phyloP scores from a whole-genome alignment of 495 filamentous ascomycete genomes.

The Penicillium turbatum region DNA sequence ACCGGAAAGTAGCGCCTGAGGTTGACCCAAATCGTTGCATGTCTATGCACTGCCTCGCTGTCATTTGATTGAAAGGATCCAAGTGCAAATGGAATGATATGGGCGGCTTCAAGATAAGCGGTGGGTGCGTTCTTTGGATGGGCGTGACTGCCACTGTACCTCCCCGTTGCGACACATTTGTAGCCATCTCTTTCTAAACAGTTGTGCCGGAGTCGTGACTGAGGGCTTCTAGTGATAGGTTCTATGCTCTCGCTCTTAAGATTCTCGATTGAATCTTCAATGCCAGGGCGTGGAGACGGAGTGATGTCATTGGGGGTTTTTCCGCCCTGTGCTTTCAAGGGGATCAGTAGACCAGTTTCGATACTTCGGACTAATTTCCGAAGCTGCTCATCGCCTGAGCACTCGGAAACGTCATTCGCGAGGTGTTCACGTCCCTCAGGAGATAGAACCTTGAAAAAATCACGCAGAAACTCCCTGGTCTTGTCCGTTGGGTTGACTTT shows the following conservation, averaged over 20 bases:
- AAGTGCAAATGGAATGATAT: too few species aligned
- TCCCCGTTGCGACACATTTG: conserved; percentile 14
- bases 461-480: too few species aligned
- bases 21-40: conserved; percentile 13
- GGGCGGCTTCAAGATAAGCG: too few species aligned
- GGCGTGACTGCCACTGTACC: conserved; percentile 5
- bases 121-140: conserved; percentile 12
- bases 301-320: conserved; percentile 15
- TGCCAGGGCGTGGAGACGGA: conserved; percentile 10
- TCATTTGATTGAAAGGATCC: conserved; percentile 7
- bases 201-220: conserved; percentile 6
- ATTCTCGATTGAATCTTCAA: too few species aligned
- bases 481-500: too few species aligned
- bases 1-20: conserved; percentile 11
- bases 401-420: conserved; percentile 7
- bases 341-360: conserved; percentile 11
- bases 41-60: conserved; percentile 4
- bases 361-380: conserved; percentile 15
- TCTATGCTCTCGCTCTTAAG: conserved; percentile 13
- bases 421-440: too few species aligned
- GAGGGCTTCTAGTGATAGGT: too few species aligned
- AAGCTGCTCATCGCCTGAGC: conserved; percentile 14
- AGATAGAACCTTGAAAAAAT: too few species aligned
- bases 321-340: conserved; percentile 16
- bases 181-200: conserved; percentile 16